Conservation (phyloP, 1,284 basidiomycete genomes). For the Gymnopus androsaceus region DNA sequence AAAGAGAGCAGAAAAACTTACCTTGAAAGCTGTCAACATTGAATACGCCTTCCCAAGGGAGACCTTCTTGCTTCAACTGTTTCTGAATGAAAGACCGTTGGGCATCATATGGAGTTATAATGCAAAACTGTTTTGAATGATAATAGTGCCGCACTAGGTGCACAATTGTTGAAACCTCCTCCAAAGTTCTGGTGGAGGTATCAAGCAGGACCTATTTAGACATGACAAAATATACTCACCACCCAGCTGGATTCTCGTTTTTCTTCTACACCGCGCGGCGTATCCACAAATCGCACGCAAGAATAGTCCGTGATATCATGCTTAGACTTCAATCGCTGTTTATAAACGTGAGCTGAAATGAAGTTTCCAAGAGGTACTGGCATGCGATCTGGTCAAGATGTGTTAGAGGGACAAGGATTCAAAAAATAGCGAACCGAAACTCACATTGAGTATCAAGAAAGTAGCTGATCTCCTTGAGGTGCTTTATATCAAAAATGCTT, state of each 20-base stretch:
- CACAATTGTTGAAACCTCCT: conserved; percentile 40
- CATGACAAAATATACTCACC: conserved; percentile 31
- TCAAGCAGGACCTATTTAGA: not conserved
- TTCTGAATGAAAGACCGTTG: conserved; percentile 47
- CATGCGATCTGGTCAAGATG: conserved; percentile 45
- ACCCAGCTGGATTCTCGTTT: conserved; percentile 42
- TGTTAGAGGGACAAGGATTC: not conserved
- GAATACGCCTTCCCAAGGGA: conserved; percentile 48
- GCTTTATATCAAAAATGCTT: conserved; percentile 49
- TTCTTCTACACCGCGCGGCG: conserved; percentile 40
- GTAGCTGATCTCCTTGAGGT: conserved; percentile 34
- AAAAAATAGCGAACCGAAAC: conserved; percentile 11
- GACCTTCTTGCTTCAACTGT: conserved; percentile 35
- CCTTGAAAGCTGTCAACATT: conserved; percentile 58
- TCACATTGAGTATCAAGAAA: conserved; percentile 51
- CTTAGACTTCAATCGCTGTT: conserved; percentile 36
- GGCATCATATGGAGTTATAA: conserved; percentile 61
- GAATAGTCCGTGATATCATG: conserved; percentile 31
- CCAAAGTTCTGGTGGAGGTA: conserved; percentile 39
- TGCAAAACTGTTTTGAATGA: conserved; percentile 36
- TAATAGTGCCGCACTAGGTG: conserved; percentile 45
- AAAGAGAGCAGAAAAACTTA: conserved; percentile 18
- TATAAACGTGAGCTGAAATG: conserved; percentile 47
- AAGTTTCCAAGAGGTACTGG: conserved; percentile 48
- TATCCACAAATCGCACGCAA: conserved; percentile 49